Conservation (phyloP, 345 rosid species). For the Acer saccharum region DNA sequence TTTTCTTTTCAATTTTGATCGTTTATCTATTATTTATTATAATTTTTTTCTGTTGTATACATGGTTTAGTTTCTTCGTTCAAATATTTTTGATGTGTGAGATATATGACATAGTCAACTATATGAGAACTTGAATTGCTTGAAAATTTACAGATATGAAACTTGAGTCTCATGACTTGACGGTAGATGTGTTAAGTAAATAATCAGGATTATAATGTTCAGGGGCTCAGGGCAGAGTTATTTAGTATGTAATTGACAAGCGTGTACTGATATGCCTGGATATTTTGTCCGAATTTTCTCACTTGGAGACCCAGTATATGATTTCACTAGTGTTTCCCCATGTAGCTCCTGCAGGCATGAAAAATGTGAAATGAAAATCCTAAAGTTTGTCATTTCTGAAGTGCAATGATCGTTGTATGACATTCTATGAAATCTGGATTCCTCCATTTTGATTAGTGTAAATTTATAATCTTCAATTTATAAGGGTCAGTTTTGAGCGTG, state of each 20-base stretch:
- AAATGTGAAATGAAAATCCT: neutral
- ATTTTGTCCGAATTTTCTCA: neutral
- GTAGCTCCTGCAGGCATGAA: neutral
- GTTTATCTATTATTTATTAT: neutral
- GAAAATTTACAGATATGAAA: neutral
- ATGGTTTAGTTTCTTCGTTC: neutral
- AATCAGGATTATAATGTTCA: neutral
- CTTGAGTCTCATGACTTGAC: neutral
- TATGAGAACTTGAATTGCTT: neutral
- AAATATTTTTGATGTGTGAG: neutral
- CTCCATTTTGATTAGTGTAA: neutral
- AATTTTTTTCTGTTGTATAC: neutral
- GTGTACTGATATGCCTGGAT: neutral
- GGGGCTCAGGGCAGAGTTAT: neutral
- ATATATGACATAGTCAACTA: neutral
- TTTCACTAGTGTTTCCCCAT: neutral
- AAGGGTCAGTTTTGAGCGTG: neutral
- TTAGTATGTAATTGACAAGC: neutral
- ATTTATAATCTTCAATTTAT: neutral
- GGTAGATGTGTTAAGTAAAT: neutral
- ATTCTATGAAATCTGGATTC: neutral
- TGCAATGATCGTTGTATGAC: neutral
- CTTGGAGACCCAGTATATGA: neutral
- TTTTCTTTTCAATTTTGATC: neutral
- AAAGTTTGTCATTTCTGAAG: neutral